These are phyloP conservation scores for Penicillium goetzii DNA, from an alignment of 495 filamentous ascomycete species.

Conservation along the genomic window DNA sequence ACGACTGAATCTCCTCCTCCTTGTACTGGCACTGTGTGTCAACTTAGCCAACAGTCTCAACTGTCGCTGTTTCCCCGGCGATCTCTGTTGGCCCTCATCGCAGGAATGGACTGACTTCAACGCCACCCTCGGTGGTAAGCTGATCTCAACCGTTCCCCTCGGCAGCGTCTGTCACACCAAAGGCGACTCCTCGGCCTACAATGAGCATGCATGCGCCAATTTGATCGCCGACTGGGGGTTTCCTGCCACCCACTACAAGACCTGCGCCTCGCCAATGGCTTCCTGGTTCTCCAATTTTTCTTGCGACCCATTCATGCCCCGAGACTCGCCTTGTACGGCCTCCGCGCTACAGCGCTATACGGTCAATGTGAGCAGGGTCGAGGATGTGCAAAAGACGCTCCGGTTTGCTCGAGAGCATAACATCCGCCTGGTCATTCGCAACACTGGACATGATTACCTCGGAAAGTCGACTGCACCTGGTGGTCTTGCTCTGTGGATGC, in stretches of 20 bases:
- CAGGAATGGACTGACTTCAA: conserved; percentile 37
- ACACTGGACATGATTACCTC: conserved; percentile 61
- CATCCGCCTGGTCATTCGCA: conserved; percentile 65
- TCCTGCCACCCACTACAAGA: conserved; percentile 29
- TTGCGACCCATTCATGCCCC: conserved; percentile 52
- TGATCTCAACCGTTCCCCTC: conserved; percentile 41
- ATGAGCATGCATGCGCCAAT: conserved; percentile 29
- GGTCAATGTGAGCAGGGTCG: conserved; percentile 29
- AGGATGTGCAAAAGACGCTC: conserved; percentile 32
- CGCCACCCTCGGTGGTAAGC: conserved; percentile 28
- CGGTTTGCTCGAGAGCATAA: conserved; percentile 55
- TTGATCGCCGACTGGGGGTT: conserved; percentile 28
- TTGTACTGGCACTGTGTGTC: neutral
- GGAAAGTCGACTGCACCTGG: conserved; percentile 61
- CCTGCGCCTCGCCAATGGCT: conserved; percentile 46
- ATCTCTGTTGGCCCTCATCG: conserved; percentile 36
- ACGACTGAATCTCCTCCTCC: neutral
- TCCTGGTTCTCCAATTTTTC: conserved; percentile 51
- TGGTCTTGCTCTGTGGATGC: conserved; percentile 56
- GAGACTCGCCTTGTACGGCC: conserved; percentile 47
- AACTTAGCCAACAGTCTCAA: neutral
- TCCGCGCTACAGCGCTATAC: conserved; percentile 57
- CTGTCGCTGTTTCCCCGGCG: conserved; percentile 37
- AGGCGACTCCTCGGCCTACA: conserved; percentile 25
- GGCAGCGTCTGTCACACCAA: conserved; percentile 41